phyloP scores from a whole-genome alignment of 106 monocot genomes.

The Apostasia shenzhenica region DNA sequence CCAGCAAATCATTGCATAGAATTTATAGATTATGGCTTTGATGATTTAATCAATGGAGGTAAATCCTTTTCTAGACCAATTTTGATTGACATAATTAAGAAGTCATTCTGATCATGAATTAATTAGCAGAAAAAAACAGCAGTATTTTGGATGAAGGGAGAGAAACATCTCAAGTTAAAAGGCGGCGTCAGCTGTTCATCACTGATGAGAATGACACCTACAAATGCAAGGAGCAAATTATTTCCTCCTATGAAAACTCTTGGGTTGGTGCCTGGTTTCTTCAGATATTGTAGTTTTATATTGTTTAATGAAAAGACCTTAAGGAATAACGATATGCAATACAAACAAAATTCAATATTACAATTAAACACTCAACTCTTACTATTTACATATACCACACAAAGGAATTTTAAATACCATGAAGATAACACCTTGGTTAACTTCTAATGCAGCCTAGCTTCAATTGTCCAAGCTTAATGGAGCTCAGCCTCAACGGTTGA shows the following conservation, averaged over 20 bases:
- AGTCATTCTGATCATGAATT: background rate
- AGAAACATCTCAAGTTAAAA: background rate
- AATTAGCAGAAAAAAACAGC: background rate
- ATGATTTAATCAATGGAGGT: background rate
- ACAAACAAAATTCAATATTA: too few relatives aligned
- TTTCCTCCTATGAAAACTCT: conserved; percentile 1
- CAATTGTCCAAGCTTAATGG: too few relatives aligned
- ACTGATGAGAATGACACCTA: background rate
- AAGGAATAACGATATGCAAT: too few relatives aligned
- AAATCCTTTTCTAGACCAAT: background rate
- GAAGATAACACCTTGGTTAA: too few relatives aligned
- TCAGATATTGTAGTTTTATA: too few relatives aligned
- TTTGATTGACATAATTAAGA: background rate
- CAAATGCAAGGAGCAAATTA: conserved; percentile 1
- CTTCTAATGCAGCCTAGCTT: too few relatives aligned
- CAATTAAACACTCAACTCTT: too few relatives aligned
- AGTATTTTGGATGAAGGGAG: background rate
- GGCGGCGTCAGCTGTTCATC: background rate
- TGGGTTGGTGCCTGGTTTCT: background rate
- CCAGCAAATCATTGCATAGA: background rate
- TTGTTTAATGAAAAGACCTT: too few relatives aligned
- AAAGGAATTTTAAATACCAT: too few relatives aligned
- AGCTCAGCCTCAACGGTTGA: too few relatives aligned
- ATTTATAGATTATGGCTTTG: background rate
- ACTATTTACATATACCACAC: too few relatives aligned